Percentiles rank a stretch among this genome's conserved stretches.
Evolutionary conservation across 345 rosid species (phyloP).

Genomic region (Garcia nutans): DNA sequence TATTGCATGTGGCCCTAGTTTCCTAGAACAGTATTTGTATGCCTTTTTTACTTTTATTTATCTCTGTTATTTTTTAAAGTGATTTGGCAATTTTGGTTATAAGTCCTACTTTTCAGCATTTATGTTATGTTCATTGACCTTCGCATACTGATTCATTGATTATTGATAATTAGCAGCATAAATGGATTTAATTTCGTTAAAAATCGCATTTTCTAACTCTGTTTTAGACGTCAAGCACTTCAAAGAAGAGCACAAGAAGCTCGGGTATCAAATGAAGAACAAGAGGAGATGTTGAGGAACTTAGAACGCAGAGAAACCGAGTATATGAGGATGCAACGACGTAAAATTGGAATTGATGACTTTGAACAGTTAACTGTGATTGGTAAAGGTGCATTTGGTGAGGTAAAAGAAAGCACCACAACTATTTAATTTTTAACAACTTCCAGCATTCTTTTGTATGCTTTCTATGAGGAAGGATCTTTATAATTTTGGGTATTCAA

Average conservation of each 20-base stretch:
- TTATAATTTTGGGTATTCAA: neutral
- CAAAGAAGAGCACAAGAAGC: constrained; percentile 88
- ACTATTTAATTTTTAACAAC: neutral
- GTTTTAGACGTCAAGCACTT: constrained; percentile 66
- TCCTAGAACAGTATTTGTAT: neutral
- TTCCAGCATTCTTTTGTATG: neutral
- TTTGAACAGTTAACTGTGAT: constrained; percentile 82
- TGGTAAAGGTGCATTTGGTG: constrained; percentile 98
- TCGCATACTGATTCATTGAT: neutral
- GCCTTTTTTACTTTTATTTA: neutral
- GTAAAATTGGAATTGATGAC: constrained; percentile 92
- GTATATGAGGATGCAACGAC: constrained; percentile 91
- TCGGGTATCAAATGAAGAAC: constrained; percentile 74
- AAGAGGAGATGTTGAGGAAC: constrained; percentile 84
- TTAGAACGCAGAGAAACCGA: constrained; percentile 88
- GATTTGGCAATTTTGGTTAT: neutral
- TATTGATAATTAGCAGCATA: neutral
- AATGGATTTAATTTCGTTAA: neutral
- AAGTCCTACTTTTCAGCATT: neutral
- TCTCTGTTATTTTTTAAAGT: neutral
- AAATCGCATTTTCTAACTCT: neutral
- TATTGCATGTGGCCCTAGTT: neutral
- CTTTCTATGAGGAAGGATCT: neutral
- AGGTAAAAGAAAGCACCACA: constrained; percentile 43
- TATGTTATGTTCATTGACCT: neutral